Conservation (phyloP, 768 basidiomycete species). For the Rhodotorula toruloides region DNA sequence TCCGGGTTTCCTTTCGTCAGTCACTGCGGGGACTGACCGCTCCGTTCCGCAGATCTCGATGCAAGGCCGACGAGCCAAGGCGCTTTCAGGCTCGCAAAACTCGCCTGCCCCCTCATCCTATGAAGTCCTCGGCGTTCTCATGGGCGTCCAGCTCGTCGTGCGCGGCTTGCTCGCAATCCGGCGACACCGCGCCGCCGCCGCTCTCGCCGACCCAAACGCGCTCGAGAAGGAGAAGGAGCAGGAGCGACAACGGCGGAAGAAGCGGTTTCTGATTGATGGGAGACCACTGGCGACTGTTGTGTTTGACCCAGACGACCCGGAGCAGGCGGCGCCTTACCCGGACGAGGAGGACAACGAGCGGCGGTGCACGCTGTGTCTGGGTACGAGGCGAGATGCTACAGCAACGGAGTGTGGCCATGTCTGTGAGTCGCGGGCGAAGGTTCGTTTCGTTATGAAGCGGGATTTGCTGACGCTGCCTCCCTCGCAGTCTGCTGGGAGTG, state of each 20-base stretch:
- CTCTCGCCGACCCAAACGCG: conserved; percentile 8
- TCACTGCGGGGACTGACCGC: too few species aligned
- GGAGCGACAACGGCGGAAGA: conserved; percentile 3
- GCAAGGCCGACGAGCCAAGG: conserved; percentile 27
- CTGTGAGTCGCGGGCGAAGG: conserved; percentile 26
- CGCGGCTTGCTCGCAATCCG: conserved; percentile 33
- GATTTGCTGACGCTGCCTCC: not conserved
- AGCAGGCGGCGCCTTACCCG: conserved; percentile 30
- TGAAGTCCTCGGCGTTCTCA: conserved; percentile 43
- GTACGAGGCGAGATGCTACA: conserved; percentile 38
- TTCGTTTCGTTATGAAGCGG: not conserved
- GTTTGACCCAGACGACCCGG: conserved; percentile 43
- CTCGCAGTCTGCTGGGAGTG: conserved; percentile 42
- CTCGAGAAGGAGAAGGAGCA: not conserved
- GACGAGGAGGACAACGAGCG: conserved; percentile 32
- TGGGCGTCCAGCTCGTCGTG: conserved; percentile 40
- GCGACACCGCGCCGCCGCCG: conserved; percentile 7
- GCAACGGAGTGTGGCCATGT: conserved; percentile 43
- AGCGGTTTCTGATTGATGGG: conserved; percentile 38
- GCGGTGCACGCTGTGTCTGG: conserved; percentile 42
- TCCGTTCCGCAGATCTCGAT: conserved; percentile 28
- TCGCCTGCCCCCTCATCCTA: conserved; percentile 36
- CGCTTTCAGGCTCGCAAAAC: not conserved
- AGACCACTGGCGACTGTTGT: conserved; percentile 30
- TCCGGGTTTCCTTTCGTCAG: not conserved